Evolutionary conservation across 2,329 filamentous ascomycete species (phyloP).

Genomic region (Colletotrichum liriopes): DNA sequence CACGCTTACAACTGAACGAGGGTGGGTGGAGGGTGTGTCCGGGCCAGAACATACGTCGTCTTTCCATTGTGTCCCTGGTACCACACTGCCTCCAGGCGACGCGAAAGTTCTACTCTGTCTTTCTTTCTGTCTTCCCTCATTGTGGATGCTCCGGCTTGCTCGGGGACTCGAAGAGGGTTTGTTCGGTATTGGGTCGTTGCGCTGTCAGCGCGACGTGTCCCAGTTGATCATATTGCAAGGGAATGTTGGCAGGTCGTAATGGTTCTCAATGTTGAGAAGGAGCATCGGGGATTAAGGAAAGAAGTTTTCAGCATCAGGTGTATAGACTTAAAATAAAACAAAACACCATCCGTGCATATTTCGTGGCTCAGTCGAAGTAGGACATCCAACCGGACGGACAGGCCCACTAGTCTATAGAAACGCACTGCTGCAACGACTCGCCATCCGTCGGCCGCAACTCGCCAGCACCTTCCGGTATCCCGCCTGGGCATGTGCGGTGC

Average conservation of each 20-base stretch:
- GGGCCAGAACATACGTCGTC: neutral
- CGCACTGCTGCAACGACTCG: neutral
- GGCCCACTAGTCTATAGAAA: neutral
- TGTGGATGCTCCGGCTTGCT: constrained; percentile 12
- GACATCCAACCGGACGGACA: neutral
- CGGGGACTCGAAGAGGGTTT: constrained; percentile 7
- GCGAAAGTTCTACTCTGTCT: neutral
- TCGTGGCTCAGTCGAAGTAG: neutral
- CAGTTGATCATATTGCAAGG: neutral
- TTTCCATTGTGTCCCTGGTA: constrained; percentile 28
- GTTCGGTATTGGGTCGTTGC: neutral
- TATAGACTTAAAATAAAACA: neutral
- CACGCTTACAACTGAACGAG: neutral
- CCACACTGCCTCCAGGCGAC: constrained; percentile 28
- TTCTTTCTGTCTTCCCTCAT: constrained; percentile 1
- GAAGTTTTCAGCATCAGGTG: neutral
- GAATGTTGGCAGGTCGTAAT: neutral
- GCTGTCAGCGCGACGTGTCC: neutral
- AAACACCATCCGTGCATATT: neutral
- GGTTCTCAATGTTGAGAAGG: too few species aligned
- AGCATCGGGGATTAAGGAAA: too few species aligned
- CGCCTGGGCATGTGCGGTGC: too few species aligned
- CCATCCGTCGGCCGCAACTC: neutral
- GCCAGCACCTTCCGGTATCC: neutral
- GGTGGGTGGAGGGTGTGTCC: neutral